Conservation (phyloP, 108 stramenopile species). For the Mediolabrus comicus region DNA sequence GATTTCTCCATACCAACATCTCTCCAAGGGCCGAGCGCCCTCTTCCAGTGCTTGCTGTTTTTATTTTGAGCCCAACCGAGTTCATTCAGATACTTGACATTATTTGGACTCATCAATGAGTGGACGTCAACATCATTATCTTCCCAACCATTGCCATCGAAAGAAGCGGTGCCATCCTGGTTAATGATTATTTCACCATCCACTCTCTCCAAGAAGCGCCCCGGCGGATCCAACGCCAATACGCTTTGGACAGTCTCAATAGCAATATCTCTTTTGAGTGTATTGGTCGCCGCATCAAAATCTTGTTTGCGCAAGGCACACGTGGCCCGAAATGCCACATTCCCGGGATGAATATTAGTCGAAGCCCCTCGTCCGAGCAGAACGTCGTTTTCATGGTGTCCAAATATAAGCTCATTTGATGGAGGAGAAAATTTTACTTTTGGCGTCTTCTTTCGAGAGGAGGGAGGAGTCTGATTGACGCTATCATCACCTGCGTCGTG, state of each 20-base stretch:
- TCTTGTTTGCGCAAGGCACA: constrained; percentile 63
- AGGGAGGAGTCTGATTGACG: not conserved
- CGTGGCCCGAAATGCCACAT: constrained; percentile 56
- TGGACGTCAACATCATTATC: constrained; percentile 1
- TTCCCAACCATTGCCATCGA: not conserved
- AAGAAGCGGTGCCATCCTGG: not conserved
- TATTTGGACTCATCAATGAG: not conserved
- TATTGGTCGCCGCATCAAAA: constrained; percentile 64
- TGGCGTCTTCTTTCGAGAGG: not conserved
- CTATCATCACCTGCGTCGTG: not conserved
- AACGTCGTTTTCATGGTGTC: constrained; percentile 48
- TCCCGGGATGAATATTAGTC: constrained; percentile 71
- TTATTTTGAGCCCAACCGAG: constrained; percentile 2
- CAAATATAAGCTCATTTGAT: constrained; percentile 13
- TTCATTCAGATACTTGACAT: constrained; percentile 4
- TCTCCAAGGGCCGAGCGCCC: constrained; percentile 57
- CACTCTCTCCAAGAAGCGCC: constrained; percentile 58
- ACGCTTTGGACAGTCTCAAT: constrained; percentile 50
- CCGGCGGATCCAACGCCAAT: constrained; percentile 24
- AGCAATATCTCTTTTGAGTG: constrained; percentile 64
- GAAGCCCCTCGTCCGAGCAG: constrained; percentile 69
- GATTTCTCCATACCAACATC: constrained; percentile 65
- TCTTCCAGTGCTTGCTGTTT: constrained; percentile 18
- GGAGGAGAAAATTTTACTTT: constrained; percentile 18
- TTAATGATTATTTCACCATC: not conserved